Percentiles rank a stretch among this genome's conserved stretches.
These are phyloP conservation scores for Rhodotorula sp. DNA, from an alignment of 1,284 basidiomycete species.

Conservation along the genomic window DNA sequence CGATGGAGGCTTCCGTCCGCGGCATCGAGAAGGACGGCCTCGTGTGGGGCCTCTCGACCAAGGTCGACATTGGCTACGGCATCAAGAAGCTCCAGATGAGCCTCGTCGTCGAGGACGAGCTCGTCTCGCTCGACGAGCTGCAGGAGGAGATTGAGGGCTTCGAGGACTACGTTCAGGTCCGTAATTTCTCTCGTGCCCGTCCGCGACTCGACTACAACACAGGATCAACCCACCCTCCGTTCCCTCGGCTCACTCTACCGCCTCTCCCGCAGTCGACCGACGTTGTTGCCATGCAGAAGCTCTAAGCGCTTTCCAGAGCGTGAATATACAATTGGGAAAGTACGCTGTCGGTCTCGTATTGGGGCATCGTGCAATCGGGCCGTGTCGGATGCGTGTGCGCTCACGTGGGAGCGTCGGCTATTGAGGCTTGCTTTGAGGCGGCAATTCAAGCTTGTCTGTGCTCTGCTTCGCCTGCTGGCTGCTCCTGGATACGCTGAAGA, in stretches of 20 bases:
- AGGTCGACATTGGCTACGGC: slow-evolving; percentile 89
- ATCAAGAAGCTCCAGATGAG: slow-evolving; percentile 84
- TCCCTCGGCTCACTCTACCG: neutral
- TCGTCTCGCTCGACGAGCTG: slow-evolving; percentile 90
- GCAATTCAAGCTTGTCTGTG: too few relatives aligned
- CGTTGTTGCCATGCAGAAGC: slow-evolving; percentile 52
- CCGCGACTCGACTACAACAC: too few relatives aligned
- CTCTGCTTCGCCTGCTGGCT: too few relatives aligned
- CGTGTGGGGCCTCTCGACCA: slow-evolving; percentile 71
- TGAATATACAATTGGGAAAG: too few relatives aligned
- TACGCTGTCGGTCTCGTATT: too few relatives aligned
- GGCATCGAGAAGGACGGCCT: slow-evolving; percentile 88
- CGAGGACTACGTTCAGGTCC: slow-evolving; percentile 85
- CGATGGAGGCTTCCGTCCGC: slow-evolving; percentile 78
- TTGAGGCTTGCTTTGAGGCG: too few relatives aligned
- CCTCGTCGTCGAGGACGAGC: slow-evolving; percentile 93
- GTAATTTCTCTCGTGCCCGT: neutral
- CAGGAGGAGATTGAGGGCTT: slow-evolving; percentile 69
- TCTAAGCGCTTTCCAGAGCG: slow-evolving; percentile 11
- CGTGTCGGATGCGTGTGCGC: too few relatives aligned
- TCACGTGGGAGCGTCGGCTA: too few relatives aligned
- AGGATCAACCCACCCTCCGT: neutral
- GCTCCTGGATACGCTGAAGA: too few relatives aligned
- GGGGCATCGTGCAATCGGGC: too few relatives aligned
- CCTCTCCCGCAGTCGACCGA: slow-evolving; percentile 64